Evolutionary conservation across 768 basidiomycete genomes (phyloP), one percentile per base, ranked within the genome.

Genomic region (Chalciporus sphaerocephalus): DNA sequence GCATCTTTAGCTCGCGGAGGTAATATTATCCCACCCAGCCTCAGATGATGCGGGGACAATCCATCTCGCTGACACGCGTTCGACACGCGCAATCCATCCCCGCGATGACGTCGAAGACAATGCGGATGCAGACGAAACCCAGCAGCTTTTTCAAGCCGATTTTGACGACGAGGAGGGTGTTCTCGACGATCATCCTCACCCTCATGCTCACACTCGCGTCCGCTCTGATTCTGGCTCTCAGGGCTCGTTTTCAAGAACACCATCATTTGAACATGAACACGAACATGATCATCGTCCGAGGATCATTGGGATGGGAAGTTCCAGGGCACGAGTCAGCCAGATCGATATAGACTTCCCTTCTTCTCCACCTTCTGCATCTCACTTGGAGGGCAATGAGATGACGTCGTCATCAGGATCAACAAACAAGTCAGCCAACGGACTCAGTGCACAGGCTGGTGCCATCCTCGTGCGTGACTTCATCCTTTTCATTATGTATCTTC

Each of bases 371-470:
- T 56, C 22, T n/a, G 50, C 27, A 5, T 48, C 50, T 9, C 42
- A 48, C 32, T 53, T 40, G 21, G 54, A 49, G 22, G 58, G 39
- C 15, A 41, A 53, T n/a, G 57, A 24, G 61, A 59, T 25, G 59
- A 45, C 21, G 48, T 47, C 24, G 46, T 42, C 27, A 40, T 42
- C 42, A 52, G 45, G 42, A 28, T 23, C 38, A 11, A 16, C 27
- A 24, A 46, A 53, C 59, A 38, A 48, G 46, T 21, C 38, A 39
- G 54, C 38, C 38, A 49, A 25, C 47, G 70, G 75, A 21, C 65
- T 92, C 47, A 86, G 87, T 44, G 76, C 85, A 6, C 92, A 92
- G 62, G 89, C 92, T 1, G 94, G 94, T 6, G 85, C 92, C 33
- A 92, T 93, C 42, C 67, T 93, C 48, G 87, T 91, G 52, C 48